Percentiles rank a stretch among this genome's conserved stretches.
These are phyloP conservation scores for Leishmania tropica DNA, from an alignment of 208 protist genomes.

Conservation along the genomic window DNA sequence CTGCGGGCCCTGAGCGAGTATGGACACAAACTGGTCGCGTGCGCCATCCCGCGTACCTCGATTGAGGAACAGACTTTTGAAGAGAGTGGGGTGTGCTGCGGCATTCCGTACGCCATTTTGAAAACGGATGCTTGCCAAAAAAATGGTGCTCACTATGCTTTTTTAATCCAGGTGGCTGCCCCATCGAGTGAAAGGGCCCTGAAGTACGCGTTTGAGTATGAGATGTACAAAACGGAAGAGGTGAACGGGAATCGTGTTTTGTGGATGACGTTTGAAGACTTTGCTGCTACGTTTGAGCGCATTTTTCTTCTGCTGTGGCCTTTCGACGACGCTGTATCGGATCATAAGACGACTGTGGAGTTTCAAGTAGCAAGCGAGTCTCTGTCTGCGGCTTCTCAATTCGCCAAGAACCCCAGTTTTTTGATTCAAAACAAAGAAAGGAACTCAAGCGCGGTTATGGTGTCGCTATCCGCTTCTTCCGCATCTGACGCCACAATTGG, in stretches of 20 bases:
- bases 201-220: slow-evolving; percentile 18
- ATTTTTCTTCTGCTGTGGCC: slow-evolving; percentile 60
- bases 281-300: slow-evolving; percentile 49
- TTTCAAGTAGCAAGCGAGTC: slow-evolving; percentile 19
- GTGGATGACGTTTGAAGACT: slow-evolving; percentile 72
- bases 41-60: slow-evolving; percentile 9
- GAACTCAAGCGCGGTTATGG: slow-evolving; percentile 34
- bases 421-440: slow-evolving; percentile 49
- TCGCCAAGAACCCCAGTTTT: slow-evolving; percentile 61
- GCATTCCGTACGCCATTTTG: slow-evolving; percentile 21
- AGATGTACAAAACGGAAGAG: slow-evolving; percentile 10
- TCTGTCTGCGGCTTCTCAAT: slow-evolving; percentile 32
- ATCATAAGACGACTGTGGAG: slow-evolving; percentile 37
- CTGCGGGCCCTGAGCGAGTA: slow-evolving; percentile 22
- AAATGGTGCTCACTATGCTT: slow-evolving; percentile 30
- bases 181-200: slow-evolving; percentile 9
- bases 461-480: slow-evolving; percentile 28
- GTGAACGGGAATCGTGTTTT: slow-evolving; percentile 41
- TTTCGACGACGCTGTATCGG: slow-evolving; percentile 44
- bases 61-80: slow-evolving; percentile 21
- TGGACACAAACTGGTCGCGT: slow-evolving; percentile 23
- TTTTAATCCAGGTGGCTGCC: slow-evolving; percentile 22
- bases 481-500: slow-evolving; percentile 3
- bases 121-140: slow-evolving; percentile 29
- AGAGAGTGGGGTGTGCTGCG: slow-evolving; percentile 23